Base-by-base conservation (phyloP, 2,329 filamentous ascomycete genomes). In the Ceratocystiopsis brevicomis region DNA sequence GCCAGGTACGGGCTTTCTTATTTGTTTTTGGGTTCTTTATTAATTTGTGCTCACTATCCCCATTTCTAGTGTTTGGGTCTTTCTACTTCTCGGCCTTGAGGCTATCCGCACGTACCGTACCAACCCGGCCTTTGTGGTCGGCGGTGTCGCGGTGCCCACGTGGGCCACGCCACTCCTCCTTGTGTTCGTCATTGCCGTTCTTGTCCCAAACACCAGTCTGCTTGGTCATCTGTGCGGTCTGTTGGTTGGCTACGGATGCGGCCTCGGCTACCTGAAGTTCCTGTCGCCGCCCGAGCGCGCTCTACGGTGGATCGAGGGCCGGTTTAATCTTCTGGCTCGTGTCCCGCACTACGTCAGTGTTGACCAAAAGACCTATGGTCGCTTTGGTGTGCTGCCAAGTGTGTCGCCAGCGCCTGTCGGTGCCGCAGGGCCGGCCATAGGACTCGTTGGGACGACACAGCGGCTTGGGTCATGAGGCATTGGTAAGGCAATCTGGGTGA, bases 291-390 rank as follows among this genome's bases (percentile, higher is more conserved):
- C 85, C 2, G 90, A 96, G 61, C 82, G 81, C 71, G 72, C 81
- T 25, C 66, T 96, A 44, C 73, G 86, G 50, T 96, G 81, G 77
- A 70, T 95, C 44, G 90, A 98, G 62, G 75, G 73, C 16, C 92
- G 88, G 57, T 64, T 96, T 47, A 90, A 93, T 55, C 68, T 96
- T 11, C 67, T 94, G 18, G 82, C 77, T 17, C 71, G 85, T 46
- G 62, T 96, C 21, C 88, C 88, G 38, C 84, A 93, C 61, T 96
- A 94, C 54, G 81, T 96, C 40, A 92, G 83, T 45, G 78, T 95
- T 15, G 88, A 96, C 55, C 87, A 94, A 61, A 95, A 94, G 68
- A 94, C 84, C 6, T 94, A 88, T 54, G 88, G 88, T 9, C 72
- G 88, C 43, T 95, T 93, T 53, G 88, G 88, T 2, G 81, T 95